These are phyloP conservation scores for Chlorociboria aeruginascens DNA, from an alignment of 495 filamentous ascomycete genomes.

Conservation along the genomic window DNA sequence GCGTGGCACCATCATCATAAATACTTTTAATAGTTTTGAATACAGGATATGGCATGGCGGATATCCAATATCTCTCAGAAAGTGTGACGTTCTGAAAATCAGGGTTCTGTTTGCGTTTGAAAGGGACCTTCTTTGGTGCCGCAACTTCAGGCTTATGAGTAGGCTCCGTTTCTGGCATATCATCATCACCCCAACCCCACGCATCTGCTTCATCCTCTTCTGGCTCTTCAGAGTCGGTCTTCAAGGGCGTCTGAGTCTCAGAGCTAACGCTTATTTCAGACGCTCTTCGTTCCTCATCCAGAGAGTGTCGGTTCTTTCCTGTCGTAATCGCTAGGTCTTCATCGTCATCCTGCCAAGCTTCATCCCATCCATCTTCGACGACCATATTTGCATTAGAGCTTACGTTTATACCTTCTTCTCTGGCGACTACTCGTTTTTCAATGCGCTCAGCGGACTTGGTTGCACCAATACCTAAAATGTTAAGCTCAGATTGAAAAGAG, in stretches of 20 bases:
- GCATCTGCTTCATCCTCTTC: conserved; percentile 33
- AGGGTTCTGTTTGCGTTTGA: background rate
- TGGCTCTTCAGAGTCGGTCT: background rate
- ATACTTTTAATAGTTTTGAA: conserved; percentile 58
- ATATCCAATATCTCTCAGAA: conserved; percentile 77
- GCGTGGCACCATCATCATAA: conserved; percentile 53
- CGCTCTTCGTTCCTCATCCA: conserved; percentile 9
- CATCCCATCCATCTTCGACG: conserved; percentile 54
- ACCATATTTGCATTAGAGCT: conserved; percentile 34
- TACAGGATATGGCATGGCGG: conserved; percentile 68
- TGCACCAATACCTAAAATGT: conserved; percentile 38
- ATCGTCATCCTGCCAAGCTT: conserved; percentile 55
- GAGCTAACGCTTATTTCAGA: background rate
- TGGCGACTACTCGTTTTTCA: conserved; percentile 68
- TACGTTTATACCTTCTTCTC: conserved; percentile 49
- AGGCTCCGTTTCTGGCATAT: conserved; percentile 13
- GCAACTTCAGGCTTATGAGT: background rate
- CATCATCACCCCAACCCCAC: conserved; percentile 49
- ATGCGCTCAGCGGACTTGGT: conserved; percentile 64
- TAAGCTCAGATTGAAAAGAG: too few relatives aligned
- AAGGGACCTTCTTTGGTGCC: background rate
- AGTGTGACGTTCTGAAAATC: conserved; percentile 49
- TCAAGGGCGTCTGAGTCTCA: too few relatives aligned
- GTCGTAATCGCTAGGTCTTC: conserved; percentile 10
- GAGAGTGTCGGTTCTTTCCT: conserved; percentile 7